Base-by-base conservation (phyloP, 1,139 yeast genomes). In the Hemisphaericaspora lyxosophila region DNA sequence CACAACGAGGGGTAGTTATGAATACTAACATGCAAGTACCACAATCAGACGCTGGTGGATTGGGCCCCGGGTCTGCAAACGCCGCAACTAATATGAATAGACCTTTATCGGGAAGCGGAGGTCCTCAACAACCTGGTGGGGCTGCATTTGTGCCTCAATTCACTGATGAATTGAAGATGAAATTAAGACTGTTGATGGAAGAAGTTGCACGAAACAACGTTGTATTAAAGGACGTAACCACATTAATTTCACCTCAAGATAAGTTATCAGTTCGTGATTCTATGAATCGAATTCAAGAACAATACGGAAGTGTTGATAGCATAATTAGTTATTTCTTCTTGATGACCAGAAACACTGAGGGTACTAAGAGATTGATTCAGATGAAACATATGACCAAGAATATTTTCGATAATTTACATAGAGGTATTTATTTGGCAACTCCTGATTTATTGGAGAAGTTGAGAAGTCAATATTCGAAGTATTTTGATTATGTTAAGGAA, bases 331-430 rank as follows among this genome's bases (percentile, higher is more conserved):
- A 85, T 54, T 86, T 85, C 51, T 87, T 76, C 54, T 75, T 83
- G 43, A 69, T 87, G 40, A 83, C 94, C 1, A 78, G 82, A 50
- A 85, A 84, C 55, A 75, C 73, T 33, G 87, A 80, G 40, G 90
- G 87, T 5, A 84, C 95, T 1, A 80, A 80, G 51, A 75, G 86
- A 46, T 73, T 88, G 45, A 71, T 88, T 43, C 92, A 85, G 56
- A 79, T 86, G 73, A 82, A 87, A 59, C 73, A 80, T 45, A 83
- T 87, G 84, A 79, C 87, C 31, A 82, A 80, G 51, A 84, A 82
- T 55, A 85, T 87, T 44, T 65, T 82, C 54, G 94, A 86, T 38
- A 79, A 77, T 47, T 61, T 84, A 57, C 73, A 78, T 51, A 67
- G 79, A 59, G 80, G 85, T 27, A 60, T 75, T 40, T 82, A 75